Evolutionary conservation across 1,284 basidiomycete species (phyloP).

Genomic region (Ustilago bromivora): DNA sequence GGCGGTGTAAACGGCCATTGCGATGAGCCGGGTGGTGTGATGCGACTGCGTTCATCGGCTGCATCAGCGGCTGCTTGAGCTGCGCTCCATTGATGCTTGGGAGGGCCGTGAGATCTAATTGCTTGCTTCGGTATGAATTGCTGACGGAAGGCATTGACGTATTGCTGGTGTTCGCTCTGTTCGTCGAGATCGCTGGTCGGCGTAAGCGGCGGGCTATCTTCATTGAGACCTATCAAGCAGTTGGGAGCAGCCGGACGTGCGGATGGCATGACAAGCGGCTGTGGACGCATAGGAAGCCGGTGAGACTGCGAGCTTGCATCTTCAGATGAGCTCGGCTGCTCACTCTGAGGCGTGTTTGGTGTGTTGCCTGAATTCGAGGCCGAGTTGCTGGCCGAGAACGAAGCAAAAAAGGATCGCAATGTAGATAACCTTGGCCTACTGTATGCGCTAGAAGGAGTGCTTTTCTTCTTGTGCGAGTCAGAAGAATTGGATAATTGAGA

Average conservation of each 20-base stretch:
- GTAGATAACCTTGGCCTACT: conserved; percentile 27
- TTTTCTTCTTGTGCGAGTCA: conserved; percentile 42
- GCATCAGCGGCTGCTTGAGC: conserved; percentile 59
- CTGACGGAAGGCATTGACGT: conserved; percentile 38
- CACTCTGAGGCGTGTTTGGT: conserved; percentile 22
- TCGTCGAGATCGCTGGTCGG: conserved; percentile 53
- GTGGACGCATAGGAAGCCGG: conserved; percentile 14
- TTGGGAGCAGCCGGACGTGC: conserved; percentile 56
- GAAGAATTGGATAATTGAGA: conserved; percentile 24
- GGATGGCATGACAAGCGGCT: conserved; percentile 60
- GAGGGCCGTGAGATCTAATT: conserved; percentile 30
- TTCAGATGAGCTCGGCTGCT: background rate
- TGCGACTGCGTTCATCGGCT: conserved; percentile 28
- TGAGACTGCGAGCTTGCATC: conserved; percentile 3
- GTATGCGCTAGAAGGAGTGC: conserved; percentile 6
- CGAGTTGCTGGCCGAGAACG: conserved; percentile 34
- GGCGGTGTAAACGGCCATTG: conserved; percentile 51
- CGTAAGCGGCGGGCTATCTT: conserved; percentile 62
- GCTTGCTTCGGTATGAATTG: conserved; percentile 21
- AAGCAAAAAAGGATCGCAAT: conserved; percentile 56
- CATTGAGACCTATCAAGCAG: conserved; percentile 53
- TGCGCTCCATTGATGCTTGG: conserved; percentile 58
- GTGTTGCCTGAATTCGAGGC: conserved; percentile 26
- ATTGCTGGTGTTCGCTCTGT: conserved; percentile 41
- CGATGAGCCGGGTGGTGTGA: conserved; percentile 33